A percentile compares a stretch with the other conserved stretches of the same genome.
phyloP scores from a whole-genome alignment of 2,329 filamentous ascomycete genomes.

The Delphinella strobiligena region DNA sequence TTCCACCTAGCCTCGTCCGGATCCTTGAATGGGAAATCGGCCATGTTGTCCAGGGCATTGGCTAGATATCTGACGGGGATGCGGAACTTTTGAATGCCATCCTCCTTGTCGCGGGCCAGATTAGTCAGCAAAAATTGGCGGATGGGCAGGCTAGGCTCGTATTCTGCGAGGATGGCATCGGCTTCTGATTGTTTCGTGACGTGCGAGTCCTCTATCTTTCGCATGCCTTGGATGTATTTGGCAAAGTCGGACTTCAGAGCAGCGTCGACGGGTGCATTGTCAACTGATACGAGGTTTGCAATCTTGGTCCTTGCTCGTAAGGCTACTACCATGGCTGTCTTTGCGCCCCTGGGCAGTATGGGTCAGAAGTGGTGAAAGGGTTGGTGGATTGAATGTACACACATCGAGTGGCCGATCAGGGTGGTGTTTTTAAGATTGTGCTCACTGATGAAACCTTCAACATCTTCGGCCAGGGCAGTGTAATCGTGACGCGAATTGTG shows the following conservation, averaged over 20 bases:
- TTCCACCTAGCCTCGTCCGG: conserved; percentile 56
- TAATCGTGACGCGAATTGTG: conserved; percentile 72
- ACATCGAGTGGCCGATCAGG: conserved; percentile 88
- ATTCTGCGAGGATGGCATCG: conserved; percentile 63
- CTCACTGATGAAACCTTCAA: conserved; percentile 62
- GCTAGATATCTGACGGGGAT: conserved; percentile 65
- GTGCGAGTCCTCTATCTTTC: conserved; percentile 57
- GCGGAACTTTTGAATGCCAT: conserved; percentile 56
- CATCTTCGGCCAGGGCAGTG: conserved; percentile 66
- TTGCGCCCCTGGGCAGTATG: conserved; percentile 50
- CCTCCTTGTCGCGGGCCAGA: conserved; percentile 46
- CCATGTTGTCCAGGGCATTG: conserved; percentile 58
- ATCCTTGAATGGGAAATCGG: conserved; percentile 77
- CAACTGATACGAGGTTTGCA: conserved; percentile 65
- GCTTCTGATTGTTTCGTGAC: conserved; percentile 64
- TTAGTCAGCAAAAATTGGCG: conserved; percentile 90
- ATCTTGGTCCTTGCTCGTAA: conserved; percentile 57
- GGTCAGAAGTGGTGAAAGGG: conserved; percentile 14
- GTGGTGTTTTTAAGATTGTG: conserved; percentile 60
- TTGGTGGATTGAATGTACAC: conserved; percentile 23
- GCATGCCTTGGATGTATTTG: conserved; percentile 76
- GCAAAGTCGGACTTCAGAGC: conserved; percentile 62
- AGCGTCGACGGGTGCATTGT: conserved; percentile 83
- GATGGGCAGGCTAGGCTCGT: conserved; percentile 62
- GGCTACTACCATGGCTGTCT: conserved; percentile 80